These are phyloP conservation scores for Penicillium sp. DNA, from an alignment of 2,329 filamentous ascomycete genomes.

Conservation along the genomic window DNA sequence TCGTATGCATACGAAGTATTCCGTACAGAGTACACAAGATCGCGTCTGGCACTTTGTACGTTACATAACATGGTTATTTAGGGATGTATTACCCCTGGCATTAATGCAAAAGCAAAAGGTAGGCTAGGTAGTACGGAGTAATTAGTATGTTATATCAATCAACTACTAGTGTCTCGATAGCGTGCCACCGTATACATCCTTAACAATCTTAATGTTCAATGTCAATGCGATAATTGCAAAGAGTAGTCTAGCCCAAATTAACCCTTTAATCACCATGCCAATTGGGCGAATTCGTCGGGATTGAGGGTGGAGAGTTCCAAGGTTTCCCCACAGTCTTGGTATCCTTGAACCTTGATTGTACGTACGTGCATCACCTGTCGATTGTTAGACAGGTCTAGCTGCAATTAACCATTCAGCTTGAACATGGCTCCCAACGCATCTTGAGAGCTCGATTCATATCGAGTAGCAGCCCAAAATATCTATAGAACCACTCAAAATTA, in stretches of 20 bases:
- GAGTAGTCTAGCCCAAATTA: background rate
- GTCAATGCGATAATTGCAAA: background rate
- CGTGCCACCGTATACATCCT: background rate
- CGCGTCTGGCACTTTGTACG: background rate
- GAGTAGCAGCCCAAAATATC: too few relatives aligned
- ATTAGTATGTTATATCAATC: background rate
- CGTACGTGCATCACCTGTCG: background rate
- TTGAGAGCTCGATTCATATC: background rate
- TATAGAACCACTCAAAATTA: background rate
- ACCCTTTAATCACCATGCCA: background rate
- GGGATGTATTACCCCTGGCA: background rate
- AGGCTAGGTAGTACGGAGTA: background rate
- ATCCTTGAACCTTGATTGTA: background rate
- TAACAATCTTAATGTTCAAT: background rate
- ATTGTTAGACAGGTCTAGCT: background rate
- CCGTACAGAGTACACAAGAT: background rate
- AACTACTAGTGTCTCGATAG: background rate
- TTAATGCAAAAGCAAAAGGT: background rate
- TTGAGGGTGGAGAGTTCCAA: background rate
- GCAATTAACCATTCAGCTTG: background rate
- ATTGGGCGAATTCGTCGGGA: background rate
- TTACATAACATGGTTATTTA: background rate
- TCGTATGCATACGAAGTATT: background rate
- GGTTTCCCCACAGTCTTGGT: constrained; percentile 5
- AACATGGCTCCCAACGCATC: background rate